phyloP scores from a whole-genome alignment of 176 grass and related monocot genomes.

The Raddia distichophylla region DNA sequence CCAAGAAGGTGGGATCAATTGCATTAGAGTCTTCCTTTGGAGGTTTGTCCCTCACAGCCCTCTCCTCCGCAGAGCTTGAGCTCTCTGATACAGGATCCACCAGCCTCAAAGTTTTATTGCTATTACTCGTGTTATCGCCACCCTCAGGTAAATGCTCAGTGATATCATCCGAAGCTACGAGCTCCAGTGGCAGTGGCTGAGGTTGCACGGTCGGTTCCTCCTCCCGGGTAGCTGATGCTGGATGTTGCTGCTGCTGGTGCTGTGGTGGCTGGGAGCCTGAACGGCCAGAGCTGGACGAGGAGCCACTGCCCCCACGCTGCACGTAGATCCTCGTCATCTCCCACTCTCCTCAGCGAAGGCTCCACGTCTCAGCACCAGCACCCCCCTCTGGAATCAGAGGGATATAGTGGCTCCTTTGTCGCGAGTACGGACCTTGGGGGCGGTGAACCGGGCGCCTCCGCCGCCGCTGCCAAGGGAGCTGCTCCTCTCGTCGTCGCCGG shows the following conservation, averaged over 20 bases:
- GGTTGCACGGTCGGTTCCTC: constrained; percentile 46
- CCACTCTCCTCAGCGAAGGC: constrained; percentile 31
- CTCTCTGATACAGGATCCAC: constrained; percentile 48
- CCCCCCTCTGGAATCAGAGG: constrained; percentile 42
- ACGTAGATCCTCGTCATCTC: constrained; percentile 98
- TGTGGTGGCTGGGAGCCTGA: constrained; percentile 48
- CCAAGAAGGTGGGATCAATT: constrained; percentile 50
- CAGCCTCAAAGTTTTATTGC: constrained; percentile 44
- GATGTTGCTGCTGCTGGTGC: constrained; percentile 45
- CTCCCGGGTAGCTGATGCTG: constrained; percentile 47
- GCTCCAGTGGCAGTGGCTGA: constrained; percentile 49
- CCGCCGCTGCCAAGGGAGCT: constrained; percentile 54
- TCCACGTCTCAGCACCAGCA: constrained; percentile 43
- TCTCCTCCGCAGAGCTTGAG: constrained; percentile 39
- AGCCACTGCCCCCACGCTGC: constrained; percentile 72
- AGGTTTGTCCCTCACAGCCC: constrained; percentile 51
- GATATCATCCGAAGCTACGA: constrained; percentile 32
- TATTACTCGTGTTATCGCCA: constrained; percentile 29
- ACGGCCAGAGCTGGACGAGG: constrained; percentile 76
- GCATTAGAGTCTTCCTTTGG: constrained; percentile 46
- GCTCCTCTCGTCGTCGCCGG: constrained; percentile 61
- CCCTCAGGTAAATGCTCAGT: constrained; percentile 53
- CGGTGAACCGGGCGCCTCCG: constrained; percentile 53
- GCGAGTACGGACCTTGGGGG: constrained; percentile 75
- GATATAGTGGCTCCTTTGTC: constrained; percentile 50